phyloP scores from a whole-genome alignment of 2,329 filamentous ascomycete species.

The Sarocladiaceae sp. region DNA sequence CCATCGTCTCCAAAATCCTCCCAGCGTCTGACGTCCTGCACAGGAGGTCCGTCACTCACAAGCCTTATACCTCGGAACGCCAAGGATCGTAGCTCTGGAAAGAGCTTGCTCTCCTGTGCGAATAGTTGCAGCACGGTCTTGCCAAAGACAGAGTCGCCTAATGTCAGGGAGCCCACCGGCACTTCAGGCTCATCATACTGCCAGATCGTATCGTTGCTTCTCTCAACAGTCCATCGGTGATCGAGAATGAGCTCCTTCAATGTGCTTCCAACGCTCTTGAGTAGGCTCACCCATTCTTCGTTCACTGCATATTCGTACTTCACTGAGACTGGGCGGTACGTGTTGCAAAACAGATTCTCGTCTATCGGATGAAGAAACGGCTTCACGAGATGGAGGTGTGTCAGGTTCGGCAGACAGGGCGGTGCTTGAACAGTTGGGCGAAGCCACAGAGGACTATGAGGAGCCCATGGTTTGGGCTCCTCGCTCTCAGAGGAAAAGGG shows the following conservation, averaged over 20 bases:
- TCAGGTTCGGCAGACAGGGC: background rate
- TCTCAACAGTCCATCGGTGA: background rate
- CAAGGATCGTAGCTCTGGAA: background rate
- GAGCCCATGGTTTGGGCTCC: background rate
- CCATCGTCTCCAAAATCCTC: background rate
- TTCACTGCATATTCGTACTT: background rate
- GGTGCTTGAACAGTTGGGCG: background rate
- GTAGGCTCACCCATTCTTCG: background rate
- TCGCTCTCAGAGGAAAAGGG: background rate
- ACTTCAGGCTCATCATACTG: background rate
- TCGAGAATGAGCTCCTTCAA: conserved; percentile 4
- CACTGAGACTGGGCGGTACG: background rate
- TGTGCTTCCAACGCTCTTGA: background rate
- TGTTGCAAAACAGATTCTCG: background rate
- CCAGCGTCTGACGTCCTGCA: background rate
- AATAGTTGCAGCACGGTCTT: background rate
- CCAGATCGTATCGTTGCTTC: background rate
- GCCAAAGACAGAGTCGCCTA: background rate
- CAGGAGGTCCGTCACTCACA: too few species aligned
- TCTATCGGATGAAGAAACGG: background rate
- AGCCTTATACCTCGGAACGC: background rate
- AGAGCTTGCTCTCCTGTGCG: background rate
- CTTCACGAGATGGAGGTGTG: background rate
- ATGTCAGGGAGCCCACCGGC: background rate
- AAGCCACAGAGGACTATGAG: background rate